Evolutionary conservation across 345 rosid species (phyloP), one percentile per base, ranked within the genome.

Genomic region (Hypericum androsaemum): DNA sequence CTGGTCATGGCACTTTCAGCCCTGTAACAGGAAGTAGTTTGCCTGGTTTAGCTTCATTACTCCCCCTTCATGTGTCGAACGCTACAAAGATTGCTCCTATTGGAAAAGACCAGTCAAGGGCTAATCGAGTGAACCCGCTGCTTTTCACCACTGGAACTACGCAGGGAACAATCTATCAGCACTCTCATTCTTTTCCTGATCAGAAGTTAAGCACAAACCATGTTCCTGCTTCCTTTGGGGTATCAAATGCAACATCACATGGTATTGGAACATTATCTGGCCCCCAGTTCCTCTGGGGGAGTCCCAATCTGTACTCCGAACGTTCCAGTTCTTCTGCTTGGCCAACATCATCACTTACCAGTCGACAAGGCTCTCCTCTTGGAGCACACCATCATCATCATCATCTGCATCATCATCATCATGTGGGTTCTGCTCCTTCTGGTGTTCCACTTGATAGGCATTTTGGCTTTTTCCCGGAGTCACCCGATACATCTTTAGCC

Each of bases 401-500:
- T 8, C 76, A 70, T 47, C 79, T 73, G 43, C 90, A 78, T 73
- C 90, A 60, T 8, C 70, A 4, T 22, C 32, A 22, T 8, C 70
- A 80, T 64, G 88, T 90, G 22, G 98, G 96, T 55, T 90, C 98
- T 66, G 96, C 98, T 65, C 96, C 97, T 36, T 77, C 95, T 60
- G 84, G 82, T 57, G 67, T 73, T 59, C 80, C 79, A 51, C 63
- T 76, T 41, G 83, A 79, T 63, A 70, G 80, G 55, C 83, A 77
- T 53, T 71, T 79, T 12, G 78, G 77, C 41, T 64, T 57, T 61
- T 73, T 74, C 62, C 65, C 74, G 0, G 85, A 80, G 61, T 83
- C 92, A 14, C 64, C 80, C 11, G 86, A 80, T 55, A 69, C 74
- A 47, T 72, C 90, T 12, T 77, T 75, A 40, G 47, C 65, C 62